Evolutionary conservation across 2,329 filamentous ascomycete species (phyloP).

Genomic region (Trichoderma koningiopsis): DNA sequence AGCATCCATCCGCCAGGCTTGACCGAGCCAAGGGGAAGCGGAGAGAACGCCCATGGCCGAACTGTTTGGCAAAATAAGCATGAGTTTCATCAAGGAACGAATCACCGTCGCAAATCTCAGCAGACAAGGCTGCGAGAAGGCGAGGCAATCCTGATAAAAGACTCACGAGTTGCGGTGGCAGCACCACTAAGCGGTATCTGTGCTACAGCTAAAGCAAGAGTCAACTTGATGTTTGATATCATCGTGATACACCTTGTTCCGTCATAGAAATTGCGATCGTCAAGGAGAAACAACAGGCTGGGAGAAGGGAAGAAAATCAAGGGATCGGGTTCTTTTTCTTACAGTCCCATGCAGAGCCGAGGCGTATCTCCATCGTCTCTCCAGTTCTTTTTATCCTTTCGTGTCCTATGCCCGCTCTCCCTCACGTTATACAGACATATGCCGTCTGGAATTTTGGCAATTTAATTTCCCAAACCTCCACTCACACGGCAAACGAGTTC

Average conservation of each 20-base stretch:
- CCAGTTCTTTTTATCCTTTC: neutral
- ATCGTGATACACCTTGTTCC: neutral
- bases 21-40: slow-evolving; percentile 51
- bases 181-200: slow-evolving; percentile 26
- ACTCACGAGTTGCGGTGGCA: slow-evolving; percentile 23
- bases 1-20: slow-evolving; percentile 55
- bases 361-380: slow-evolving; percentile 13
- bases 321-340: slow-evolving; percentile 13
- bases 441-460: neutral
- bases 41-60: slow-evolving; percentile 30
- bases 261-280: neutral
- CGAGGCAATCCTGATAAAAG: neutral
- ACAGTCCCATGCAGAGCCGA: slow-evolving; percentile 24
- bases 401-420: neutral
- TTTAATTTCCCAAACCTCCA: neutral
- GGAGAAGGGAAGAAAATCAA: neutral
- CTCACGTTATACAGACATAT: slow-evolving; percentile 12
- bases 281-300: neutral
- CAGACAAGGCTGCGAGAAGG: neutral
- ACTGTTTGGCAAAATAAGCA: slow-evolving; percentile 25
- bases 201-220: slow-evolving; percentile 21
- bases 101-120: neutral
- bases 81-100: neutral
- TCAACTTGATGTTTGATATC: slow-evolving; percentile 23
- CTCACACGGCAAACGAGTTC: neutral